phyloP scores from a whole-genome alignment of 441 rosid genomes.

The Manihot esculenta region DNA sequence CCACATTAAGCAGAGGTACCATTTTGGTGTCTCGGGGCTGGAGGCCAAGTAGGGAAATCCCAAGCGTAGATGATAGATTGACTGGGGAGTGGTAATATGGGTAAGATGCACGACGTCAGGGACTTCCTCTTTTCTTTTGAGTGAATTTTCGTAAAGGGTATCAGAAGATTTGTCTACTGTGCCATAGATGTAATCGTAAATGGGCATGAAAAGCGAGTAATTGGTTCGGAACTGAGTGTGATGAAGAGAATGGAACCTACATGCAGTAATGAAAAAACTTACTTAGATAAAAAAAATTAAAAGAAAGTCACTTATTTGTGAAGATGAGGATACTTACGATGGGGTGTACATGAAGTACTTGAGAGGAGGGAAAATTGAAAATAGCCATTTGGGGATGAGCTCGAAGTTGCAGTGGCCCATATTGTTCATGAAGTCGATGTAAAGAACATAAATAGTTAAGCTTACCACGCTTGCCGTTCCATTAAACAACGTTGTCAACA shows the following conservation, averaged over 20 bases:
- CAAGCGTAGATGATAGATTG: constrained; percentile 44
- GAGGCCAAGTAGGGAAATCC: constrained; percentile 54
- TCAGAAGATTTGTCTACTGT: constrained; percentile 43
- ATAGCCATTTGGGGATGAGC: constrained; percentile 57
- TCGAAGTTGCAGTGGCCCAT: constrained; percentile 95
- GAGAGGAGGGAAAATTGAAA: constrained; percentile 69
- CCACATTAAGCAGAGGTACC: constrained; percentile 49
- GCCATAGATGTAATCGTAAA: constrained; percentile 50
- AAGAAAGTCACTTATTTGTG: too few relatives aligned
- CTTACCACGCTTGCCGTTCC: constrained; percentile 36
- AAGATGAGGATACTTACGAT: constrained; percentile 51
- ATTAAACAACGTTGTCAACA: constrained; percentile 14
- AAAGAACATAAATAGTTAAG: constrained; percentile 35
- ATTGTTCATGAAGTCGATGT: constrained; percentile 78
- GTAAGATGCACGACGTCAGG: constrained; percentile 57
- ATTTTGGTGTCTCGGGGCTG: constrained; percentile 29
- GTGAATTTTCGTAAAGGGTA: constrained; percentile 29
- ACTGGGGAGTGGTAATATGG: constrained; percentile 45
- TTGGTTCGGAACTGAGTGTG: constrained; percentile 64
- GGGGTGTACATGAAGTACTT: constrained; percentile 77
- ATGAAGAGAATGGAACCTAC: constrained; percentile 60
- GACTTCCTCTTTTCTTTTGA: constrained; percentile 34
- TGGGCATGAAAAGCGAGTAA: constrained; percentile 57
- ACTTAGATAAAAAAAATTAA: too few relatives aligned
- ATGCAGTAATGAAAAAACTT: neutral